Percentiles rank a stretch among this genome's conserved stretches.
phyloP scores from a whole-genome alignment of 345 rosid species.

The Acer saccharum region DNA sequence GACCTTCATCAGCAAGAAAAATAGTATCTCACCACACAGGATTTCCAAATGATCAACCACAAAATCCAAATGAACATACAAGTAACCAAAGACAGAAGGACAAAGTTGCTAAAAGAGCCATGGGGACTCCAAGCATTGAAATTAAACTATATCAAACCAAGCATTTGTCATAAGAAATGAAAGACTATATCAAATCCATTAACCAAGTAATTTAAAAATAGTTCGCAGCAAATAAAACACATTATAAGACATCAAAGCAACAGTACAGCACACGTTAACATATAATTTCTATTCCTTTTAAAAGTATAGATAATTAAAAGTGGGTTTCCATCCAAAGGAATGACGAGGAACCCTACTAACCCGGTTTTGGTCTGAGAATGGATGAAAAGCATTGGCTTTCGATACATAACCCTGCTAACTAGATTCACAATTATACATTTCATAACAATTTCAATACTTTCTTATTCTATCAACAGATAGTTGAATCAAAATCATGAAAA shows the following conservation, averaged over 20 bases:
- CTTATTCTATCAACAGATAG: background rate
- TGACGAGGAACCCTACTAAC: background rate
- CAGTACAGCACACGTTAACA: background rate
- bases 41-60: background rate
- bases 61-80: background rate
- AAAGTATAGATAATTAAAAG: background rate
- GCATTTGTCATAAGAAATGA: background rate
- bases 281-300: background rate
- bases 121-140: background rate
- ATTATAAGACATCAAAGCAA: background rate
- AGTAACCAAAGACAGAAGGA: background rate
- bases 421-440: background rate
- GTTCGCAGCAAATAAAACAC: background rate
- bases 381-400: background rate
- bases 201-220: background rate
- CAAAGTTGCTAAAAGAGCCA: background rate
- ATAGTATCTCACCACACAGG: background rate
- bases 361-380: background rate
- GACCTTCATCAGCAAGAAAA: constrained; percentile 16
- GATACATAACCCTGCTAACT: background rate
- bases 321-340: background rate
- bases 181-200: background rate
- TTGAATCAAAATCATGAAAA: background rate
- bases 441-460: background rate
- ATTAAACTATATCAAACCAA: background rate